These are phyloP conservation scores for Cynara cardunculus DNA, from an alignment of 129 eudicot species.

Conservation along the genomic window DNA sequence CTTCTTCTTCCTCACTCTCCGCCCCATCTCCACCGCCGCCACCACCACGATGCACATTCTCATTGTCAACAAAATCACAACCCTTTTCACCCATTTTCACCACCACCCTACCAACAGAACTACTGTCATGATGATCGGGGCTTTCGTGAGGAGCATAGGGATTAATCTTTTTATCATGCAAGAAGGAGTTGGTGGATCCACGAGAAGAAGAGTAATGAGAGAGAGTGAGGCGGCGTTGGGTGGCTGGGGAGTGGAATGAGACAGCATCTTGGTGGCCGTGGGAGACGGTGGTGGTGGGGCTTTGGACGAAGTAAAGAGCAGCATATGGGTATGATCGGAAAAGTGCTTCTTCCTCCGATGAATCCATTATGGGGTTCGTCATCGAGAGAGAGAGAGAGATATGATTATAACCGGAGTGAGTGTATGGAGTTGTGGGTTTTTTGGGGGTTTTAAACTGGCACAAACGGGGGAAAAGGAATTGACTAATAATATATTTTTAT, in stretches of 20 bases:
- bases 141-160: constrained; percentile 16
- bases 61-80: neutral
- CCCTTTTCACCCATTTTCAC: constrained; percentile 9
- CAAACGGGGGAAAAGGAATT: neutral
- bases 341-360: constrained; percentile 65
- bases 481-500: neutral
- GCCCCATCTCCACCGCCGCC: neutral
- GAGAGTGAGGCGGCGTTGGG: constrained; percentile 36
- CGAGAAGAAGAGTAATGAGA: constrained; percentile 70
- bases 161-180: constrained; percentile 38
- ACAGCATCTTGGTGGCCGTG: neutral
- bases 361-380: constrained; percentile 32
- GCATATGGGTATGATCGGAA: constrained; percentile 50
- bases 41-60: neutral
- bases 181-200: constrained; percentile 51
- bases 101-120: constrained; percentile 8
- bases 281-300: constrained; percentile 45
- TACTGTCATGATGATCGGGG: constrained; percentile 10
- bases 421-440: neutral
- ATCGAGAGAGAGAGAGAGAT: constrained; percentile 10
- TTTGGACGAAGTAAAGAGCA: constrained; percentile 61
- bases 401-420: neutral
- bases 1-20: constrained; percentile 28
- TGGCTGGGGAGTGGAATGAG: constrained; percentile 22
- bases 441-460: constrained; percentile 31